Evolutionary conservation across 139 green algal genomes (phyloP), one percentile per base, ranked within the genome.

Genomic region (Nannochloris sp.): DNA sequence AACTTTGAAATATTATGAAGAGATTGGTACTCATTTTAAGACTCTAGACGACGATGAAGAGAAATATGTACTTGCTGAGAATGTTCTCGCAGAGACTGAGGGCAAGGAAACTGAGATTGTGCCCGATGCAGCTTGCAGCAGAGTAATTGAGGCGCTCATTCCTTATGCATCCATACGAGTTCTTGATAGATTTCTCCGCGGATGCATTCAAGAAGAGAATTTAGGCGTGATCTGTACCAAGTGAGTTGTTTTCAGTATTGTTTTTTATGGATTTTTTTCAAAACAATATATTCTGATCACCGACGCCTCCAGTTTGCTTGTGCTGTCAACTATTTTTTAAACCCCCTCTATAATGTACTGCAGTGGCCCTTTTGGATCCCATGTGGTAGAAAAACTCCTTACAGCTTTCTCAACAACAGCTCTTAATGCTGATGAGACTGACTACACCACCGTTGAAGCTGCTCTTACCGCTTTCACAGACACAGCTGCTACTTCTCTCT

Each of bases 281-380:
- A 33, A 6, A 14, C n/a, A n/a, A n/a, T n/a, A n/a, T n/a, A n/a
- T n/a, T 29, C 31, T 6, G 58, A 29, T 30, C 4, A 14, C 32
- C 8, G 6, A 25, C 15, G 32, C 58, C 36, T 25, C 31, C 13
- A n/a, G n/a, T 6, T 30, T 60, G 29, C 24, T 32, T 7, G 5
- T 4, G 4, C 7, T 19, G 30, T 7, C 15, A 34, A 67, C 60
- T 33, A 31, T 64, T 55, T 15, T 55, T n/a, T 58, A 37, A 15
- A 12, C 37, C 60, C 12, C 24, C 34, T 64, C 19, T 30, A 6
- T 30, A 34, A 29, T 59, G 33, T 45, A 35, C 23, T 51, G 64
- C 65, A 77, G 78, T 66, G 89, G 85, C 44, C 82, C 82, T 1
- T 90, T 90, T 74, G 87, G 87, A 19, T 89, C 82, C 0, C 85